These are phyloP conservation scores for Ceratocystis destructans DNA, from an alignment of 2,329 filamentous ascomycete genomes.

Conservation along the genomic window DNA sequence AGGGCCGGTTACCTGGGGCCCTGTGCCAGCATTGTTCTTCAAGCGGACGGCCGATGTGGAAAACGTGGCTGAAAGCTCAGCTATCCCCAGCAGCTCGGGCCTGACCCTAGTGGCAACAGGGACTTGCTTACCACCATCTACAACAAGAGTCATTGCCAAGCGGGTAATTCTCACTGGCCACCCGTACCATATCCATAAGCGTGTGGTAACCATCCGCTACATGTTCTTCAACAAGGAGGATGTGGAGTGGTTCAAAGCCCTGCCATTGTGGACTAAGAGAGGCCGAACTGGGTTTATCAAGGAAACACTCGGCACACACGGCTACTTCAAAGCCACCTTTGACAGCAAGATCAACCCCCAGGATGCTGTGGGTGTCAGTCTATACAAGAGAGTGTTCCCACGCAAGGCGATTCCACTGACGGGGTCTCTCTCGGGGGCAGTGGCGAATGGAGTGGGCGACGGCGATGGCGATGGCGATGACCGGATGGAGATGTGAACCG, in stretches of 20 bases:
- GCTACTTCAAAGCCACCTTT: slow-evolving; percentile 99
- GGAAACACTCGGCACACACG: slow-evolving; percentile 87
- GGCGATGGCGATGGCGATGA: slow-evolving; percentile 19
- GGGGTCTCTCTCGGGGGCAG: slow-evolving; percentile 31
- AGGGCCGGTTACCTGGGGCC: slow-evolving; percentile 83
- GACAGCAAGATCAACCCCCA: slow-evolving; percentile 92
- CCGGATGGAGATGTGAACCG: slow-evolving; percentile 19
- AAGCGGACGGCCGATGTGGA: slow-evolving; percentile 38
- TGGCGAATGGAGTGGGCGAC: slow-evolving; percentile 16
- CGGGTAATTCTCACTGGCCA: slow-evolving; percentile 88
- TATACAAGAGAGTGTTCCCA: slow-evolving; percentile 79
- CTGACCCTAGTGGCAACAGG: slow-evolving; percentile 73
- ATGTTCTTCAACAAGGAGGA: slow-evolving; percentile 99
- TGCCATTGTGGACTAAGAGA: slow-evolving; percentile 86
- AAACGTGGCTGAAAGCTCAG: slow-evolving; percentile 31
- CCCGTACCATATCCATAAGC: slow-evolving; percentile 98
- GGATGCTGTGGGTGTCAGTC: slow-evolving; percentile 79
- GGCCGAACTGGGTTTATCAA: slow-evolving; percentile 86
- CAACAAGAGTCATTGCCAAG: slow-evolving; percentile 74
- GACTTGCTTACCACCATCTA: slow-evolving; percentile 67
- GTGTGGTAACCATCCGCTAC: slow-evolving; percentile 89
- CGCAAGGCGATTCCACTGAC: slow-evolving; percentile 43
- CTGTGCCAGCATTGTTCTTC: slow-evolving; percentile 83
- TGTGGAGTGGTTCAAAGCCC: slow-evolving; percentile 91
- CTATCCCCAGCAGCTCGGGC: slow-evolving; percentile 30